Percentiles rank a stretch among this genome's conserved stretches.
These are phyloP conservation scores for Coemansia sp. DNA, from an alignment of 192 early-diverging fungal genomes.

Conservation along the genomic window DNA sequence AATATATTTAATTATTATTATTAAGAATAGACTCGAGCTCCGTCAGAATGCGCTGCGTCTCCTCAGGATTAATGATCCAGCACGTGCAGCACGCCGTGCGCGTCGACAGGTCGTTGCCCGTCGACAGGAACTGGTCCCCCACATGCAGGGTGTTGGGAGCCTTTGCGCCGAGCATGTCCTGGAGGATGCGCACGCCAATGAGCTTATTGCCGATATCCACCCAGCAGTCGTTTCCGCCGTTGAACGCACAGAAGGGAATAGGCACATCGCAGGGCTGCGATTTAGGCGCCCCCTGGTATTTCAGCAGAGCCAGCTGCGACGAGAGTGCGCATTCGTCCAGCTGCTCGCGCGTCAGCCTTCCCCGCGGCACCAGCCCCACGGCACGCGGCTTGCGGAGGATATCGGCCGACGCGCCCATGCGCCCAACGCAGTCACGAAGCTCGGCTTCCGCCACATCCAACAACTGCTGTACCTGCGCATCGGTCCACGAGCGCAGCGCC, in stretches of 20 bases:
- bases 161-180: constrained; percentile 60
- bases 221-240: constrained; percentile 90
- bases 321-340: constrained; percentile 86
- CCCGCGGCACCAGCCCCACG: constrained; percentile 66
- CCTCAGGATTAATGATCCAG: constrained; percentile 87
- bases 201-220: constrained; percentile 95
- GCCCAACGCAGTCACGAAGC: constrained; percentile 58
- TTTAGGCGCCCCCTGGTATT: constrained; percentile 57
- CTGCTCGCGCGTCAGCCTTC: constrained; percentile 72
- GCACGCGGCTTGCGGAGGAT: constrained; percentile 80
- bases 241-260: constrained; percentile 92
- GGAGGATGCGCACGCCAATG: constrained; percentile 85
- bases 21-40: constrained; percentile 54
- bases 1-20: not conserved
- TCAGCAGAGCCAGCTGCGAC: constrained; percentile 63
- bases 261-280: constrained; percentile 55
- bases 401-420: constrained; percentile 67
- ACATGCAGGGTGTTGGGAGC: constrained; percentile 76
- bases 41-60: constrained; percentile 72
- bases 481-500: constrained; percentile 54
- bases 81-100: constrained; percentile 81
- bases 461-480: constrained; percentile 57
- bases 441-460: constrained; percentile 77
- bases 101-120: constrained; percentile 89
- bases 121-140: constrained; percentile 90